These are phyloP conservation scores for Tetraselmis striata DNA, from an alignment of 139 green algal genomes.

Conservation along the genomic window DNA sequence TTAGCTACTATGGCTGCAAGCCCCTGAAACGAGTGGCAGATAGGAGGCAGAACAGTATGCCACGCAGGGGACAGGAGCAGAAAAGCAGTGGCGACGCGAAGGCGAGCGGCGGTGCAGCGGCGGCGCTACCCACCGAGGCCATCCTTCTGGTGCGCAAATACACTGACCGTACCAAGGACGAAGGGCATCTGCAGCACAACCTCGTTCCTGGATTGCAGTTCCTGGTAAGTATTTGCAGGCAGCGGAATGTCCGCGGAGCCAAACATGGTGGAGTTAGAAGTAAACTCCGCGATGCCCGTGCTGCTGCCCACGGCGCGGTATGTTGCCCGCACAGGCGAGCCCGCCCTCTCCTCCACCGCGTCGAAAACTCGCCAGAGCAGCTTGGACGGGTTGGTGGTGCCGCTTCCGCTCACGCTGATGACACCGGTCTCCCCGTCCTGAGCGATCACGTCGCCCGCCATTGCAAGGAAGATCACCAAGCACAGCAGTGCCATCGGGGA, in stretches of 20 bases:
- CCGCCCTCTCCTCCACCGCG: conserved; percentile 18
- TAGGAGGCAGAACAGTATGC: too few relatives aligned
- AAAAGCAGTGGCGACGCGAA: too few relatives aligned
- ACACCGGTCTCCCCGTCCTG: too few relatives aligned
- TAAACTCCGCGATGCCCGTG: conserved; percentile 20
- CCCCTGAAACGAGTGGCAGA: too few relatives aligned
- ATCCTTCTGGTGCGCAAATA: conserved; percentile 26
- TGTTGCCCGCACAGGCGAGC: conserved; percentile 10
- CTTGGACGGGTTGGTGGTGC: conserved; percentile 36
- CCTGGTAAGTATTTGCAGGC: conserved; percentile 8
- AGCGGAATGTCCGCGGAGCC: conserved; percentile 25
- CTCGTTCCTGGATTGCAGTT: neutral
- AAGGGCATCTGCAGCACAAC: conserved; percentile 26
- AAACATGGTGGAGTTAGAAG: conserved; percentile 19
- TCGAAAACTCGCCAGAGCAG: conserved; percentile 28
- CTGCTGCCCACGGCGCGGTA: conserved; percentile 27
- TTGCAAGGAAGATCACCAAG: too few relatives aligned
- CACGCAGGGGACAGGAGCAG: too few relatives aligned
- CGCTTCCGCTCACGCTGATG: neutral
- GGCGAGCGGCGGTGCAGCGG: too few relatives aligned
- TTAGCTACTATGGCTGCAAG: too few relatives aligned
- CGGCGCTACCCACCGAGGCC: neutral
- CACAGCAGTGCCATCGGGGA: too few relatives aligned
- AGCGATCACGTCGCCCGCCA: too few relatives aligned
- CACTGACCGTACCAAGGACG: conserved; percentile 19